These are phyloP conservation scores for Nemania sp. DNA, from an alignment of 2,329 filamentous ascomycete genomes.

Conservation along the genomic window DNA sequence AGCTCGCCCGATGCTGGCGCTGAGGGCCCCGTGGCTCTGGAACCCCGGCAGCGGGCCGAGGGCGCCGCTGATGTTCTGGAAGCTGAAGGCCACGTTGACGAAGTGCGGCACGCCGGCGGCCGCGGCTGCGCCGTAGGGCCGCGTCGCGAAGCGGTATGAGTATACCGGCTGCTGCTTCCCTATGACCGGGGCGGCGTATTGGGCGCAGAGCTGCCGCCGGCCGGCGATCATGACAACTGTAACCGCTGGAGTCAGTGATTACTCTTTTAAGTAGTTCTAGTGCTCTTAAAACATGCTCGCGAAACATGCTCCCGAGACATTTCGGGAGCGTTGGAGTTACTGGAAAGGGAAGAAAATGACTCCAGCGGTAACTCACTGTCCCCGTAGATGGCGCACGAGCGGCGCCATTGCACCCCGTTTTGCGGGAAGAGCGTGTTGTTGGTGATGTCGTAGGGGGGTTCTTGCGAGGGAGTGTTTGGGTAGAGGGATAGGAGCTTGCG, in stretches of 20 bases:
- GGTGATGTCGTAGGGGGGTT: constrained; percentile 57
- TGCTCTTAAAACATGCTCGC: no score
- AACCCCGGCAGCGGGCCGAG: constrained; percentile 58
- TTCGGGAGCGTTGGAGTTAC: no score
- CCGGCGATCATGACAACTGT: constrained; percentile 62
- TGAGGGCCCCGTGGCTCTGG: constrained; percentile 52
- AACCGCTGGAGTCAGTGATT: no score
- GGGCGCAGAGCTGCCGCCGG: constrained; percentile 58
- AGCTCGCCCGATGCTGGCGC: constrained; percentile 54
- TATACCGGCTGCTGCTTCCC: constrained; percentile 56
- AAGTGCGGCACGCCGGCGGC: constrained; percentile 60
- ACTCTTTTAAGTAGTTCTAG: no score
- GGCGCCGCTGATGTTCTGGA: constrained; percentile 61
- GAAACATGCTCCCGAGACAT: no score
- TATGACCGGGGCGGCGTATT: constrained; percentile 52
- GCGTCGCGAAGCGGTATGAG: constrained; percentile 63
- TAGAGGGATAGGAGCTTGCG: constrained; percentile 59
- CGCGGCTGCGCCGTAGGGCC: constrained; percentile 54
- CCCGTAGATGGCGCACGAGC: constrained; percentile 58
- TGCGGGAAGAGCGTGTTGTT: constrained; percentile 48
- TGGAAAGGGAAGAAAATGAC: no score
- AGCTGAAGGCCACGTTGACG: constrained; percentile 61
- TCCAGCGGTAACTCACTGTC: no score
- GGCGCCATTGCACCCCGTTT: constrained; percentile 58
- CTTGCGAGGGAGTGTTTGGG: constrained; percentile 59